Evolutionary conservation across 495 filamentous ascomycete genomes (phyloP).

Genomic region (Ascobolus immersus): DNA sequence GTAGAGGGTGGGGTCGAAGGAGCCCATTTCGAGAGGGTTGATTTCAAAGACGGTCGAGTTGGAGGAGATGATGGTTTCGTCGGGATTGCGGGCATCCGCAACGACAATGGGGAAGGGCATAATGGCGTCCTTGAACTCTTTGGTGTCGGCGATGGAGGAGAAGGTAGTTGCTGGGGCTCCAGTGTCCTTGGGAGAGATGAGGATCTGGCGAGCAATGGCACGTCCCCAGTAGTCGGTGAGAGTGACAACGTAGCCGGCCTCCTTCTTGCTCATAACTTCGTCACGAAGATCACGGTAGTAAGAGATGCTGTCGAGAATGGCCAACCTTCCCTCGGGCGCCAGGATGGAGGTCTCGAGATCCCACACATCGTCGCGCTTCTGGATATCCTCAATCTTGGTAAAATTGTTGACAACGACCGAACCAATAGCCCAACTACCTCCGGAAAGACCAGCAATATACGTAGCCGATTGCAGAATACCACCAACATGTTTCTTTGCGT

Average conservation of each 20-base stretch:
- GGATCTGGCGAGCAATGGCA: slow-evolving; percentile 57
- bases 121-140: slow-evolving; percentile 40
- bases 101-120: slow-evolving; percentile 67
- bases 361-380: slow-evolving; percentile 38
- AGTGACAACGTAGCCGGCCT: slow-evolving; percentile 48
- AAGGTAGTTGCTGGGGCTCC: slow-evolving; percentile 66
- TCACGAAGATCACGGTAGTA: slow-evolving; percentile 44
- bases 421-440: slow-evolving; percentile 70
- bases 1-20: slow-evolving; percentile 54
- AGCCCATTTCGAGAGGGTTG: slow-evolving; percentile 70
- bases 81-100: slow-evolving; percentile 45
- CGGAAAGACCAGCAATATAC: slow-evolving; percentile 64
- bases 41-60: slow-evolving; percentile 73
- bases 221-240: slow-evolving; percentile 79
- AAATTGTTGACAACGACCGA: slow-evolving; percentile 82
- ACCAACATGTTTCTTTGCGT: slow-evolving; percentile 44
- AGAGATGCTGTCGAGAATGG: slow-evolving; percentile 16
- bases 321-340: slow-evolving; percentile 27
- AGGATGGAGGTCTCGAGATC: slow-evolving; percentile 57
- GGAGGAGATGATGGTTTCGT: slow-evolving; percentile 33
- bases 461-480: slow-evolving; percentile 65
- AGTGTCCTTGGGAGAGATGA: slow-evolving; percentile 46
- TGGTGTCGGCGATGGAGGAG: slow-evolving; percentile 52
- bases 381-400: slow-evolving; percentile 39
- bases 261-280: slow-evolving; percentile 36